phyloP scores from a whole-genome alignment of 495 filamentous ascomycete genomes.

The Lasiosphaeria ovina region DNA sequence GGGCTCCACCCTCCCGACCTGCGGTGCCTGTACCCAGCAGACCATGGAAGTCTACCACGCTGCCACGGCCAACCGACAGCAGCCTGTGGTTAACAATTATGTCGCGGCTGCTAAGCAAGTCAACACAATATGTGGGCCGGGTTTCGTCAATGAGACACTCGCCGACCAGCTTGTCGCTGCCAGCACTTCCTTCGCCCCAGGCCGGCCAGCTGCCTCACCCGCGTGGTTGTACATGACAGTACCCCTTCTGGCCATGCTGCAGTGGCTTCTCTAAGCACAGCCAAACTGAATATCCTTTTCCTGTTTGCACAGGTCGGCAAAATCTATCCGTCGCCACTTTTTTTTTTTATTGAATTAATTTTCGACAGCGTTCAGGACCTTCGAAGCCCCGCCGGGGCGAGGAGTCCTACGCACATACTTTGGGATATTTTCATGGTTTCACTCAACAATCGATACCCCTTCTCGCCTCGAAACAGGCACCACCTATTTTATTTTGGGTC shows the following conservation, averaged over 20 bases:
- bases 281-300: no score
- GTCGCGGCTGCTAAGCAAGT: constrained; percentile 60
- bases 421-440: no score
- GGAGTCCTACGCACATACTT: no score
- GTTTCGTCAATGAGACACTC: constrained; percentile 60
- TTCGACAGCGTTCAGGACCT: no score
- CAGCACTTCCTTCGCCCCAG: neutral
- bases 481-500: no score
- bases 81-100: constrained; percentile 60
- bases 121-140: constrained; percentile 61
- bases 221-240: neutral
- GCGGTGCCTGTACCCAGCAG: constrained; percentile 63
- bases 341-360: no score
- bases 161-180: constrained; percentile 36
- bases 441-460: no score
- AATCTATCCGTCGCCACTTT: no score
- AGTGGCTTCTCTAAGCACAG: constrained; percentile 1
- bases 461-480: no score
- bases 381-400: no score
- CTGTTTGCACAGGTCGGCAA: no score
- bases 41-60: constrained; percentile 68
- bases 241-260: neutral
- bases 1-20: constrained; percentile 60
- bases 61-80: constrained; percentile 57
- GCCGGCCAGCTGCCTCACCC: neutral